Percentiles rank a stretch among this genome's conserved stretches.
phyloP scores from a whole-genome alignment of 2,329 filamentous ascomycete genomes.

The Aphanoascus verrucosus region DNA sequence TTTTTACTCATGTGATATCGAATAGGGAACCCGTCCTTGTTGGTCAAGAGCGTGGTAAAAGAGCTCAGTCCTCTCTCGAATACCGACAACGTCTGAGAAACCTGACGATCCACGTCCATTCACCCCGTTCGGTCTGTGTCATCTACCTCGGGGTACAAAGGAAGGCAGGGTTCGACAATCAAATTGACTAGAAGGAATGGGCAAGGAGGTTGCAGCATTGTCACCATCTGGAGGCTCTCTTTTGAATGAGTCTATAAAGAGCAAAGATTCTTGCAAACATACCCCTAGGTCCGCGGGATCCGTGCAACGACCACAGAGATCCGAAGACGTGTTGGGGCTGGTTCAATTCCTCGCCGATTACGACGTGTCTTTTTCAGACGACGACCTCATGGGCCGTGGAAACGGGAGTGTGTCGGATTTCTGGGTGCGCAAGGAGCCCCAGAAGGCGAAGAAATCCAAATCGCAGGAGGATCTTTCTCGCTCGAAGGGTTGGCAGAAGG shows the following conservation, averaged over 20 bases:
- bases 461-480: constrained; percentile 5
- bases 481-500: constrained; percentile 2
- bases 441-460: constrained; percentile 6
- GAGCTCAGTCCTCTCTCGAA: neutral
- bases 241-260: neutral
- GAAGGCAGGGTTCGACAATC: neutral
- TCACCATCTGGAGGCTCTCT: neutral
- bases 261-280: constrained; percentile 8
- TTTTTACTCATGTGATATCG: constrained; percentile 10
- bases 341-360: constrained; percentile 29
- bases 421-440: neutral
- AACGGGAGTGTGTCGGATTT: neutral
- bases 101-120: neutral
- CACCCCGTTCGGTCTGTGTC: neutral
- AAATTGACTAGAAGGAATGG: neutral
- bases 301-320: constrained; percentile 23
- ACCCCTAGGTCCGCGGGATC: constrained; percentile 25
- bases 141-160: neutral
- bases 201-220: neutral
- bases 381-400: constrained; percentile 6
- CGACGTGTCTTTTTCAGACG: constrained; percentile 17
- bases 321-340: constrained; percentile 28
- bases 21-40: constrained; percentile 1
- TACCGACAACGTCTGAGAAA: neutral
- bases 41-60: constrained; percentile 4